A percentile compares a stretch with the other conserved stretches of the same genome.
Conservation (phyloP, 371 early-diverging fungal species). For the Lichtheimia ramosa region DNA sequence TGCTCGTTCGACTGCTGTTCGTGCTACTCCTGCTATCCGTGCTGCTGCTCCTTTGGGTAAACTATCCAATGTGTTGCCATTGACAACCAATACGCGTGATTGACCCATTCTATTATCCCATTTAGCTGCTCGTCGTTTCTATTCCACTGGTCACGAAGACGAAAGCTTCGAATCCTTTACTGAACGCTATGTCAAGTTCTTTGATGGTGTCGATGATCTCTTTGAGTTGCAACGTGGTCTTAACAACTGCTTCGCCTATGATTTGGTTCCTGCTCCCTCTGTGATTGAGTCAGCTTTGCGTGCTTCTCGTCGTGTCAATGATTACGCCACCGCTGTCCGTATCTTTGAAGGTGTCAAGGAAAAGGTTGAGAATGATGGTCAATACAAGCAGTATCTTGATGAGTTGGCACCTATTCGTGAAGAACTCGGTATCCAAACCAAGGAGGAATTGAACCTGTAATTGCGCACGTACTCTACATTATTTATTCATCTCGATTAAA, state of each 20-base stretch:
- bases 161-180: slow-evolving; percentile 82
- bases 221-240: slow-evolving; percentile 96
- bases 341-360: slow-evolving; percentile 92
- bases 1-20: slow-evolving; percentile 35
- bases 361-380: slow-evolving; percentile 80
- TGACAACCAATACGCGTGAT: not conserved
- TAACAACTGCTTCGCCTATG: slow-evolving; percentile 95
- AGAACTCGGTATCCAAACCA: slow-evolving; percentile 86
- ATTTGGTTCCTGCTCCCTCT: slow-evolving; percentile 88
- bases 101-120: not conserved
- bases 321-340: slow-evolving; percentile 90
- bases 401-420: slow-evolving; percentile 84
- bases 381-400: slow-evolving; percentile 87
- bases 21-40: slow-evolving; percentile 22
- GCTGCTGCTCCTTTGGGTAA: slow-evolving; percentile 20
- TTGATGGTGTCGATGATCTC: slow-evolving; percentile 89
- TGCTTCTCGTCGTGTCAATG: slow-evolving; percentile 91
- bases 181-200: slow-evolving; percentile 83
- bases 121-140: slow-evolving; percentile 39
- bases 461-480: not conserved
- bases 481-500: not conserved
- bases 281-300: slow-evolving; percentile 87
- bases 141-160: slow-evolving; percentile 72
- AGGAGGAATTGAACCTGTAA: slow-evolving; percentile 82
- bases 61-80: not conserved